phyloP scores from a whole-genome alignment of 768 basidiomycete genomes.

The Boletellus sp. region DNA sequence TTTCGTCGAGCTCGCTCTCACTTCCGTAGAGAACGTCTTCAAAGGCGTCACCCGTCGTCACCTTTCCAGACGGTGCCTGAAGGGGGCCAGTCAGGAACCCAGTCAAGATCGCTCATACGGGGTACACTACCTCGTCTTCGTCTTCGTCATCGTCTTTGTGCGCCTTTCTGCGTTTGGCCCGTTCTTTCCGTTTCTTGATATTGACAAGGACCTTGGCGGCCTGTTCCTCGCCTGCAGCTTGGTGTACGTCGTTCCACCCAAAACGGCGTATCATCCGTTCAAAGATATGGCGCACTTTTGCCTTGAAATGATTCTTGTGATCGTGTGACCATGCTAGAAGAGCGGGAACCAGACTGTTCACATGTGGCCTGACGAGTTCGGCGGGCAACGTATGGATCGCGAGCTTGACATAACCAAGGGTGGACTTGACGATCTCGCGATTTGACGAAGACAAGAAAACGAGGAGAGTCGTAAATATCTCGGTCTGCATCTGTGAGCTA shows the following conservation, averaged over 20 bases:
- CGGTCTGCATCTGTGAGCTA: conserved; percentile 66
- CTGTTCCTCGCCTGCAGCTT: conserved; percentile 71
- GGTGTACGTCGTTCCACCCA: conserved; percentile 79
- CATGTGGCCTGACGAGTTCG: conserved; percentile 70
- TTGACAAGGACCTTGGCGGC: conserved; percentile 86
- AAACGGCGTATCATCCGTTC: conserved; percentile 93
- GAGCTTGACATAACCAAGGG: conserved; percentile 92
- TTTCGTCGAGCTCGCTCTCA: conserved; percentile 83
- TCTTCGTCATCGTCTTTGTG: conserved; percentile 55
- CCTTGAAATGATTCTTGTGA: conserved; percentile 98
- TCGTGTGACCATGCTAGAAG: conserved; percentile 92
- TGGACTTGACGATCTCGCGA: conserved; percentile 96
- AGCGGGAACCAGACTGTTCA: conserved; percentile 75
- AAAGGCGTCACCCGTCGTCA: conserved; percentile 79
- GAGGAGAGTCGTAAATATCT: conserved; percentile 80
- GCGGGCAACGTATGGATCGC: conserved; percentile 79
- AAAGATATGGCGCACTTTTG: conserved; percentile 94
- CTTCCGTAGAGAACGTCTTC: conserved; percentile 97
- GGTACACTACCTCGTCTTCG: conserved; percentile 43
- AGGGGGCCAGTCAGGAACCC: conserved; percentile 9
- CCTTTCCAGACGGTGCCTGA: conserved; percentile 46
- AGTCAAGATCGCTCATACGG: background rate
- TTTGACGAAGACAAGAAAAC: conserved; percentile 93
- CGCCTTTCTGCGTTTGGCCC: conserved; percentile 86
- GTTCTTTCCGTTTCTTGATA: conserved; percentile 93